Conservation (phyloP, 2,329 filamentous ascomycete genomes). For the Aspergillus felis region DNA sequence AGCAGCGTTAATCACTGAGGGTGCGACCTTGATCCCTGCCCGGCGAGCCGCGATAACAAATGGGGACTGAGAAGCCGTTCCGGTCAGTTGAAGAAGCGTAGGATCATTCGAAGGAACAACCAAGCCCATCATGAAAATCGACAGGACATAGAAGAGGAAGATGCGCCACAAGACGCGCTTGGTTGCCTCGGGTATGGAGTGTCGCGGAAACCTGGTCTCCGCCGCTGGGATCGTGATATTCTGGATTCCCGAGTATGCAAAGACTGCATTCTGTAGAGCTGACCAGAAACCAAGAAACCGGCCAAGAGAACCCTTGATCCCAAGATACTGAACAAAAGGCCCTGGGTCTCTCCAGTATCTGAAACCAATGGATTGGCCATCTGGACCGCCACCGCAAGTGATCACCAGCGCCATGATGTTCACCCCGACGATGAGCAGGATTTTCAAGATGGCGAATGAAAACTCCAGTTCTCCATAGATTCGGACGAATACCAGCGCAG, state of each 20-base stretch:
- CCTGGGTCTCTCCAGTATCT: slow-evolving; percentile 14
- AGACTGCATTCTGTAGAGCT: slow-evolving; percentile 11
- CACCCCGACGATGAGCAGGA: slow-evolving; percentile 15
- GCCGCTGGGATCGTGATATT: slow-evolving; percentile 53
- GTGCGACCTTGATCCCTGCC: slow-evolving; percentile 40
- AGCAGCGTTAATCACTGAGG: slow-evolving; percentile 39
- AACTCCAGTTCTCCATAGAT: slow-evolving; percentile 15
- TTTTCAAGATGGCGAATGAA: slow-evolving; percentile 14
- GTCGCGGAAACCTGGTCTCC: slow-evolving; percentile 49
- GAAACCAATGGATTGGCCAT: slow-evolving; percentile 13
- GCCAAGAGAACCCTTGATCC: slow-evolving; percentile 13
- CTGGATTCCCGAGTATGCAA: slow-evolving; percentile 36
- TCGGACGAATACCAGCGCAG: neutral
- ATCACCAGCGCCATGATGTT: slow-evolving; percentile 16
- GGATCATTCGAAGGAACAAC: slow-evolving; percentile 45
- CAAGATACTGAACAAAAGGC: slow-evolving; percentile 10
- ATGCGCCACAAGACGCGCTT: slow-evolving; percentile 53
- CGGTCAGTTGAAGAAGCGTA: slow-evolving; percentile 41
- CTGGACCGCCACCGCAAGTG: slow-evolving; percentile 12
- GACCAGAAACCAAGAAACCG: slow-evolving; percentile 17
- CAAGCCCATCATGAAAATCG: slow-evolving; percentile 53
- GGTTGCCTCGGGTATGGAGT: slow-evolving; percentile 51
- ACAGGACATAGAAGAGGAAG: slow-evolving; percentile 55
- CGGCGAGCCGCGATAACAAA: slow-evolving; percentile 51
- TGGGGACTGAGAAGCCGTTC: slow-evolving; percentile 44